Percentiles rank a stretch among this genome's conserved stretches.
Conservation (phyloP, 495 filamentous ascomycete genomes). For the Neurospora sublineolata region DNA sequence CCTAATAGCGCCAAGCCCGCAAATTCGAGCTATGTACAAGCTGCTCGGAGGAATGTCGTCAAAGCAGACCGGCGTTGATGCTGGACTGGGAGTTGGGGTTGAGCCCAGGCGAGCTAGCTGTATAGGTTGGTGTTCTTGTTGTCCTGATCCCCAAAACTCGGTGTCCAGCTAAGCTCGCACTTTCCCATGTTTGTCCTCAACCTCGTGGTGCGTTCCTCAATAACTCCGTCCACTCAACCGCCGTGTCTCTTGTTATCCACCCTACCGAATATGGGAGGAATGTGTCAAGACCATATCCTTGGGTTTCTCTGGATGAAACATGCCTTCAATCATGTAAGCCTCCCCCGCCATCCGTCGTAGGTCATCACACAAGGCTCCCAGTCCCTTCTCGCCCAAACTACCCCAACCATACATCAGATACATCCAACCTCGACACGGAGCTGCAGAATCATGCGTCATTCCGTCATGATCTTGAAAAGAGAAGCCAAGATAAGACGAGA, state of each 20-base stretch:
- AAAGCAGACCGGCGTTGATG: neutral
- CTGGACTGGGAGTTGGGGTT: neutral
- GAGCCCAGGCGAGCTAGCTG: neutral
- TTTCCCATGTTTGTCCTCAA: neutral
- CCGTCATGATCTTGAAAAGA: neutral
- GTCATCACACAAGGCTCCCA: neutral
- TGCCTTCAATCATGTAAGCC: neutral
- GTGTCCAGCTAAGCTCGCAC: neutral
- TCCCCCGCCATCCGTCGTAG: neutral
- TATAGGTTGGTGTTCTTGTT: neutral
- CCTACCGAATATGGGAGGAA: neutral
- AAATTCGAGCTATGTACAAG: neutral
- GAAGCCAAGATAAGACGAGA: neutral
- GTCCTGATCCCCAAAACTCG: neutral
- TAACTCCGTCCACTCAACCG: neutral
- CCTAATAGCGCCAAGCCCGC: neutral
- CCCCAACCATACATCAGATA: neutral
- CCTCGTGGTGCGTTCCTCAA: neutral
- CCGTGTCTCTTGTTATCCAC: neutral
- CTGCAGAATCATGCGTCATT: neutral
- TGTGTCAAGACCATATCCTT: neutral
- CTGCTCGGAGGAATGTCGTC: neutral
- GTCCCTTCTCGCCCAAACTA: neutral
- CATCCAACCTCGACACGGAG: neutral
- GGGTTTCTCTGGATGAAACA: neutral